Percentiles rank a stretch among this genome's conserved stretches.
phyloP scores from a whole-genome alignment of 2,329 filamentous ascomycete species.

The Esteya vermicola region DNA sequence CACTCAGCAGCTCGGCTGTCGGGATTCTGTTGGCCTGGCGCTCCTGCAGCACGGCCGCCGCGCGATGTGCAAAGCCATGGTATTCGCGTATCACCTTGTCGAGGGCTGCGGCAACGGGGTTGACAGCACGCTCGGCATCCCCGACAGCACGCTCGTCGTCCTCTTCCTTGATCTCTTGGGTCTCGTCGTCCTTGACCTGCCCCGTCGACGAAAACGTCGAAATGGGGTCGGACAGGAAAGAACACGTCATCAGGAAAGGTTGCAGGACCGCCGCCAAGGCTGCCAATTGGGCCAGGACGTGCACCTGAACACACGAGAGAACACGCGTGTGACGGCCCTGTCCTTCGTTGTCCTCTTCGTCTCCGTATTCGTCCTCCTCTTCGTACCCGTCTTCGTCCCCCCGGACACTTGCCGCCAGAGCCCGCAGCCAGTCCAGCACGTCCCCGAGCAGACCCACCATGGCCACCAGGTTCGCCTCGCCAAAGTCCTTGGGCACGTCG shows the following conservation, averaged over 20 bases:
- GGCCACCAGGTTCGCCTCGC: constrained; percentile 17
- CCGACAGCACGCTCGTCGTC: not conserved
- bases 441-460: constrained; percentile 18
- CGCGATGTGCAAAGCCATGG: not conserved
- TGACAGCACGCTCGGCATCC: too few relatives aligned
- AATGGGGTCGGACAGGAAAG: constrained; percentile 3
- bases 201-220: too few relatives aligned
- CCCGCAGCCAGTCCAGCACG: constrained; percentile 13
- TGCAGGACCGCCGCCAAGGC: constrained; percentile 10
- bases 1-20: too few relatives aligned
- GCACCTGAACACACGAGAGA: constrained; percentile 11
- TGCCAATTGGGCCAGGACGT: constrained; percentile 12
- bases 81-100: not conserved
- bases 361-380: too few relatives aligned
- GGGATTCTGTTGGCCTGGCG: too few relatives aligned
- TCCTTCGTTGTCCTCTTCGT: too few relatives aligned
- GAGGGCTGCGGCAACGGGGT: too few relatives aligned
- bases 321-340: not conserved
- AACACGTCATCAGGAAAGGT: constrained; percentile 9
- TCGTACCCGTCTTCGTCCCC: too few relatives aligned
- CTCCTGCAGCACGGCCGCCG: not conserved
- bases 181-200: too few relatives aligned
- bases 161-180: too few relatives aligned
- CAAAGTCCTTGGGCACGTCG: constrained; percentile 22
- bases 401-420: not conserved